phyloP scores from a whole-genome alignment of 352 stramenopile species.

The Aphanomyces stellatus region DNA sequence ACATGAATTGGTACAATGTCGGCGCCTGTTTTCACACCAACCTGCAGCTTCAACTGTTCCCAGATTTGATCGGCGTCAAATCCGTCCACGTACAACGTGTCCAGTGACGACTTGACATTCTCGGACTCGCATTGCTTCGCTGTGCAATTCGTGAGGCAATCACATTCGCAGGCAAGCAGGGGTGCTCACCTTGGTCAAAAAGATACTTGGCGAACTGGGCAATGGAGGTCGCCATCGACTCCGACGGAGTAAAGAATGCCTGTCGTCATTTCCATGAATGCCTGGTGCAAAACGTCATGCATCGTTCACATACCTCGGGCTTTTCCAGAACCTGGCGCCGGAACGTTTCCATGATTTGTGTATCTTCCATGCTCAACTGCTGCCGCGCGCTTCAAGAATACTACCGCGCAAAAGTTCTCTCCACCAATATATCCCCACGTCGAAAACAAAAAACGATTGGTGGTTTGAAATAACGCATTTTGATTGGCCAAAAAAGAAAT shows the following conservation, averaged over 20 bases:
- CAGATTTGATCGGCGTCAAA: conserved; percentile 81
- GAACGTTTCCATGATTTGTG: conserved; percentile 35
- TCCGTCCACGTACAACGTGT: conserved; percentile 71
- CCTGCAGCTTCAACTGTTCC: conserved; percentile 73
- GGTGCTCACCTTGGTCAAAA: conserved; percentile 64
- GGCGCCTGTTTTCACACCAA: no score
- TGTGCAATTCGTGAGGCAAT: not conserved
- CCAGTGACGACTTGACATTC: conserved; percentile 36
- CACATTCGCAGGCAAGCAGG: conserved; percentile 23
- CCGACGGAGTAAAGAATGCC: conserved; percentile 72
- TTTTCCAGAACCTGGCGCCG: conserved; percentile 56
- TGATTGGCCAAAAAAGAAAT: conserved; percentile 13
- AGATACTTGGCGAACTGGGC: conserved; percentile 72
- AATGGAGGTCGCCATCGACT: conserved; percentile 50
- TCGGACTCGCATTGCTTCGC: conserved; percentile 19
- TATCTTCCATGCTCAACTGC: conserved; percentile 1
- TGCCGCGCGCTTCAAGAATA: not conserved
- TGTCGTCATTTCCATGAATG: no score
- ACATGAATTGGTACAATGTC: not conserved
- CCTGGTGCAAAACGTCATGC: no score
- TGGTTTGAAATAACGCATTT: conserved; percentile 2
- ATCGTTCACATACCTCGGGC: conserved; percentile 54
- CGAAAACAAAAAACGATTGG: conserved; percentile 1
- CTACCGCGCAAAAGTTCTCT: not conserved
- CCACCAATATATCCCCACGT: not conserved